These are phyloP conservation scores for Austroboletus eburneus DNA, from an alignment of 768 basidiomycete species.

Conservation along the genomic window DNA sequence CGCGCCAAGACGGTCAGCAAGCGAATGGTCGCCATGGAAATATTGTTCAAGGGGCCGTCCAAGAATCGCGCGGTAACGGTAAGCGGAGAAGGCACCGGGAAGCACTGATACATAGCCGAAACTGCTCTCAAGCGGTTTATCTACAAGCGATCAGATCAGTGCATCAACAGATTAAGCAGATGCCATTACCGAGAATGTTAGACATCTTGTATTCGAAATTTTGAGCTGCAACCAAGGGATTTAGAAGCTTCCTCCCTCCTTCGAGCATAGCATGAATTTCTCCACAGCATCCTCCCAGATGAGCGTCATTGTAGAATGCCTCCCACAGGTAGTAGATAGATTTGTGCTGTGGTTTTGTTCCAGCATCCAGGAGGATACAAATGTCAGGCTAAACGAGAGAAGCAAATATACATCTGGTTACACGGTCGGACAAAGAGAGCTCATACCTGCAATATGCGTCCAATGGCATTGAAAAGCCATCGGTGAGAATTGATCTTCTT, in stretches of 20 bases:
- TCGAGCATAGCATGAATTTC: slow-evolving; percentile 98
- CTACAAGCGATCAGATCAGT: slow-evolving; percentile 34
- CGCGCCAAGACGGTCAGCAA: slow-evolving; percentile 86
- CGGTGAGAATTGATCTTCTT: slow-evolving; percentile 96
- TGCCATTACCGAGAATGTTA: slow-evolving; percentile 76
- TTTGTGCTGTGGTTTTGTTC: slow-evolving; percentile 95
- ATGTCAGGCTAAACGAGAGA: slow-evolving; percentile 67
- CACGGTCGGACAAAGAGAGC: slow-evolving; percentile 6
- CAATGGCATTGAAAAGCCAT: slow-evolving; percentile 95
- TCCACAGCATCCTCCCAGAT: slow-evolving; percentile 86
- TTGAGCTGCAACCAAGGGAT: slow-evolving; percentile 90
- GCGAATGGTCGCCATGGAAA: slow-evolving; percentile 83
- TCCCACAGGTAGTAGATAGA: slow-evolving; percentile 96
- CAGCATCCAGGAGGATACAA: slow-evolving; percentile 90
- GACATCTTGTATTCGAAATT: slow-evolving; percentile 99
- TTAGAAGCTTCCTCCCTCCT: slow-evolving; percentile 85
- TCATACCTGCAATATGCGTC: slow-evolving; percentile 67
- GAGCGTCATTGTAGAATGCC: slow-evolving; percentile 75
- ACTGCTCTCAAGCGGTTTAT: slow-evolving; percentile 91
- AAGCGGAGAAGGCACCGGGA: slow-evolving; percentile 96
- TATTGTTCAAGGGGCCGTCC: slow-evolving; percentile 83
- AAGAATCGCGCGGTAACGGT: slow-evolving; percentile 88
- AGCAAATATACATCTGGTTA: slow-evolving; percentile 1
- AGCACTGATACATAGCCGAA: slow-evolving; percentile 96
- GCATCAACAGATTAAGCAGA: neutral